Conservation (phyloP, 345 rosid species). For the Leavenworthia alabamica region DNA sequence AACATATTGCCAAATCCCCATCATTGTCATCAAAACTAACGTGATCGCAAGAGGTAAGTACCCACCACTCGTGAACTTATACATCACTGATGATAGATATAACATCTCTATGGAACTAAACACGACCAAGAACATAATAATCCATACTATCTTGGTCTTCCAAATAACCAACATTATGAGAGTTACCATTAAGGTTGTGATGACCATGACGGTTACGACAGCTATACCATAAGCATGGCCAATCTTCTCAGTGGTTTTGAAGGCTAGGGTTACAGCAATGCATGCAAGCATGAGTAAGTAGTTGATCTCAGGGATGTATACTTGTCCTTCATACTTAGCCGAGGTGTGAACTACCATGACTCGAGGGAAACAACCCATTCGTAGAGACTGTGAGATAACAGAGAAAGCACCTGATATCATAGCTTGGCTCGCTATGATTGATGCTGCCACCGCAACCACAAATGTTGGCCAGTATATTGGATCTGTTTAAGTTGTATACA, state of each 20-base stretch:
- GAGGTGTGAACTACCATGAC: slow-evolving; percentile 81
- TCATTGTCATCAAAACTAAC: slow-evolving; percentile 35
- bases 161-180: slow-evolving; percentile 67
- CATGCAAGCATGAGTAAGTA: slow-evolving; percentile 67
- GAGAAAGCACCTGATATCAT: slow-evolving; percentile 75
- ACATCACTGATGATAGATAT: slow-evolving; percentile 45
- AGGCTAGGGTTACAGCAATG: slow-evolving; percentile 43
- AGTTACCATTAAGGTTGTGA: slow-evolving; percentile 50
- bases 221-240: slow-evolving; percentile 84
- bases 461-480: slow-evolving; percentile 74
- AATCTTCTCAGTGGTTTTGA: slow-evolving; percentile 50
- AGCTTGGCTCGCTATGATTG: slow-evolving; percentile 86
- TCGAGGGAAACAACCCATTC: slow-evolving; percentile 69
- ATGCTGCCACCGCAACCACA: slow-evolving; percentile 63
- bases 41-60: slow-evolving; percentile 49
- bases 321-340: slow-evolving; percentile 67
- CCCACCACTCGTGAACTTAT: slow-evolving; percentile 61
- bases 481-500: slow-evolving; percentile 37
- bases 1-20: slow-evolving; percentile 67
- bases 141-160: slow-evolving; percentile 46
- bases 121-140: slow-evolving; percentile 34
- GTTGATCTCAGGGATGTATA: slow-evolving; percentile 80
- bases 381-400: slow-evolving; percentile 52
- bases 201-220: slow-evolving; percentile 57
- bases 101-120: slow-evolving; percentile 38